Conservation (phyloP, 495 filamentous ascomycete species). For the Polyplosphaeria fusca region DNA sequence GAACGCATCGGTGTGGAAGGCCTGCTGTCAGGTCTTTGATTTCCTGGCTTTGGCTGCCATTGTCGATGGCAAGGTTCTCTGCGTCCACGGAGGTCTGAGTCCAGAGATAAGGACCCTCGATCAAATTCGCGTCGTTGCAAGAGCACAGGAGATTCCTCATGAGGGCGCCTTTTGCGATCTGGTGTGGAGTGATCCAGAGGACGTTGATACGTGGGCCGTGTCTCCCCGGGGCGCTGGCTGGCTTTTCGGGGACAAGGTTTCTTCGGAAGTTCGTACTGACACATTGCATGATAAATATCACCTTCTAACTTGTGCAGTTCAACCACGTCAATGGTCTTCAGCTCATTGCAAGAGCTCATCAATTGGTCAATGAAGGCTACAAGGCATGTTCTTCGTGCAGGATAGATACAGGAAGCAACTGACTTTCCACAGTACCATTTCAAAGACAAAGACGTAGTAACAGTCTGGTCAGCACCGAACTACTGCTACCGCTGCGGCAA, state of each 20-base stretch:
- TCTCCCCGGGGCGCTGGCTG: conserved; percentile 92
- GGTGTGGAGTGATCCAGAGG: conserved; percentile 97
- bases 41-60: conserved; percentile 95
- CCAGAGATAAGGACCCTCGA: conserved; percentile 96
- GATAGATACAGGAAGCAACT: background rate
- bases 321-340: conserved; percentile 97
- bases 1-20: conserved; percentile 98
- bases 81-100: conserved; percentile 94
- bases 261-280: conserved; percentile 60
- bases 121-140: conserved; percentile 94
- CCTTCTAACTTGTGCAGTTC: conserved; percentile 51
- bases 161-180: conserved; percentile 98
- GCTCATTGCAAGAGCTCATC: conserved; percentile 91
- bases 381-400: conserved; percentile 56
- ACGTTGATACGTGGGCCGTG: conserved; percentile 97
- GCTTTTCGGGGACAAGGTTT: conserved; percentile 96
- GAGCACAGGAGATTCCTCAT: conserved; percentile 96
- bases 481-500: conserved; percentile 99
- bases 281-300: background rate
- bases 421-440: conserved; percentile 72
- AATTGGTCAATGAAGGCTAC: conserved; percentile 96
- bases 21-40: conserved; percentile 98
- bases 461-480: conserved; percentile 97
- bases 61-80: conserved; percentile 93
- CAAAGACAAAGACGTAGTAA: conserved; percentile 92